phyloP scores from a whole-genome alignment of 495 filamentous ascomycete genomes.

The Durotheca rogersii region DNA sequence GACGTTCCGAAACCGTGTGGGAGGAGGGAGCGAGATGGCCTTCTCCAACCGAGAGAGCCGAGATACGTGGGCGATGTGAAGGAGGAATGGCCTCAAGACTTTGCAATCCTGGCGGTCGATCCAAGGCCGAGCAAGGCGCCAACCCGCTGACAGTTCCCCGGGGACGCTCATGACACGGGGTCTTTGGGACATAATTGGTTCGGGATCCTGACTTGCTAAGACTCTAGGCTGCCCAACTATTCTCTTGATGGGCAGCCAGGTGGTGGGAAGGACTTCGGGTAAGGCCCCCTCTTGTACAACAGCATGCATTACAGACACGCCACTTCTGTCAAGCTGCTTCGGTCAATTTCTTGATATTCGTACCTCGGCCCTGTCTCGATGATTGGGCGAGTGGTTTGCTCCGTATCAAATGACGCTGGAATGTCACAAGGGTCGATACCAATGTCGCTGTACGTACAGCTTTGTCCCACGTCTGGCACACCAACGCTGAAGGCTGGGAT shows the following conservation, averaged over 20 bases:
- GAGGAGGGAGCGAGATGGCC: not conserved
- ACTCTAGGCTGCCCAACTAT: conserved; percentile 18
- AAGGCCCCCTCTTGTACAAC: conserved; percentile 29
- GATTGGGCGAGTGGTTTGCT: conserved; percentile 17
- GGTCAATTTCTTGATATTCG: conserved; percentile 23
- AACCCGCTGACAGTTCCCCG: conserved; percentile 33
- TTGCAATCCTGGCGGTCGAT: conserved; percentile 28
- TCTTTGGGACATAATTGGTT: conserved; percentile 16
- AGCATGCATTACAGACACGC: conserved; percentile 26
- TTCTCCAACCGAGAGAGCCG: not conserved
- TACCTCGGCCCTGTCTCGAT: conserved; percentile 11
- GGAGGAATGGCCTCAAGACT: conserved; percentile 3
- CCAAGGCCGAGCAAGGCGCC: conserved; percentile 19
- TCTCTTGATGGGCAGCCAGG: conserved; percentile 19
- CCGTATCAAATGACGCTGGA: conserved; percentile 21
- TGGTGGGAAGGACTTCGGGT: conserved; percentile 28
- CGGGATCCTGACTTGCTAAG: conserved; percentile 10
- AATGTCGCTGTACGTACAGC: conserved; percentile 11
- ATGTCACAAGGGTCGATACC: conserved; percentile 27
- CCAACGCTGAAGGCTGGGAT: conserved; percentile 10
- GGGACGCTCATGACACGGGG: conserved; percentile 10
- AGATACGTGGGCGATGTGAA: conserved; percentile 6
- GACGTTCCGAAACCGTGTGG: conserved; percentile 1
- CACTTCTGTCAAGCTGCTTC: conserved; percentile 26
- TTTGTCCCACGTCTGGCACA: conserved; percentile 2